Conservation (phyloP, 164 flowering plant species). For the Umbilicus rupestris region DNA sequence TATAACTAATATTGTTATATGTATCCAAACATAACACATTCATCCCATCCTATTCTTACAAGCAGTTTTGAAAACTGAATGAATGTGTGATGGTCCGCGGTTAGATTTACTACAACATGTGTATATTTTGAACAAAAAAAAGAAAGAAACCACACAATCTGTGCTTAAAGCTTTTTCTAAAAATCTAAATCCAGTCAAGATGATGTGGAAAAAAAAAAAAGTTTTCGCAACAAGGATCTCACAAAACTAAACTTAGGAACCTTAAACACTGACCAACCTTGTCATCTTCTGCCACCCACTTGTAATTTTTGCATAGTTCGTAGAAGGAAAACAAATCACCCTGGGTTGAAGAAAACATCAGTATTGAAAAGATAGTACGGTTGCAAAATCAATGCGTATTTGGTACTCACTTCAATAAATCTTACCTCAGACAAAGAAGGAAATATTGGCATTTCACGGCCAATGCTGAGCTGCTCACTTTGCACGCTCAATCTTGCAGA, state of each 20-base stretch:
- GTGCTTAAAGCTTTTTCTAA: no score
- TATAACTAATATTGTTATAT: no score
- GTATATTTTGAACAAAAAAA: no score
- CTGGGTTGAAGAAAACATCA: constrained; percentile 24
- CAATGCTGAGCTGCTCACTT: constrained; percentile 66
- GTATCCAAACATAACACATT: no score
- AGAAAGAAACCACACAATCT: no score
- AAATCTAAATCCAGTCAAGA: no score
- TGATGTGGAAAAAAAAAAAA: not conserved
- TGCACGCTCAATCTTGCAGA: constrained; percentile 51
- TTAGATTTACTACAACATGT: no score
- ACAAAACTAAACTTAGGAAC: not conserved
- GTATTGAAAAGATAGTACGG: not conserved
- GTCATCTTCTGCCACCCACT: constrained; percentile 73
- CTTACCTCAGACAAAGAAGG: constrained; percentile 58
- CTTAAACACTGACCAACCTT: constrained; percentile 27
- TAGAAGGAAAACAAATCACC: constrained; percentile 84
- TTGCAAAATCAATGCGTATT: not conserved
- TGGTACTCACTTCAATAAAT: constrained; percentile 2
- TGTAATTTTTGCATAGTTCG: constrained; percentile 73
- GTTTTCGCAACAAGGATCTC: not conserved
- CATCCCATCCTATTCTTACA: no score
- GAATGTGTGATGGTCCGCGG: no score
- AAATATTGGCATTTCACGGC: constrained; percentile 61
- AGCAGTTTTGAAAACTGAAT: no score